Conservation (phyloP, 306 rosid species). For the Cercis canadensis region DNA sequence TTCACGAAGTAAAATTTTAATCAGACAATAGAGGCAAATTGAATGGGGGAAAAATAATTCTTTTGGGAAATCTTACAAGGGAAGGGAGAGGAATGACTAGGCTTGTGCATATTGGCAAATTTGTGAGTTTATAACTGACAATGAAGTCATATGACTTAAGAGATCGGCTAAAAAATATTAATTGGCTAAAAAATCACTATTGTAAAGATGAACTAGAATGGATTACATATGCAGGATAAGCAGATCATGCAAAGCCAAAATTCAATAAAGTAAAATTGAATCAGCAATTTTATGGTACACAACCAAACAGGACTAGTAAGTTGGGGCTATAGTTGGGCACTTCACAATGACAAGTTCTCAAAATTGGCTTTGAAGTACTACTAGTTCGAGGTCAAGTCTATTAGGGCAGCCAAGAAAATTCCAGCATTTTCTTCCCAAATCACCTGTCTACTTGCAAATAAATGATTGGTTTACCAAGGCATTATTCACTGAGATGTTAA, state of each 20-base stretch:
- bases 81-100: no score
- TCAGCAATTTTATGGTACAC: background rate
- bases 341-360: background rate
- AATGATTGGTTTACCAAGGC: no score
- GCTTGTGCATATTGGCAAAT: no score
- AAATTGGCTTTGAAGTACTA: conserved; percentile 5
- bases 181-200: background rate
- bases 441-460: no score
- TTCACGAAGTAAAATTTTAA: conserved; percentile 1
- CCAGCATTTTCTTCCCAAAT: no score
- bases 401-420: no score
- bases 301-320: conserved; percentile 3
- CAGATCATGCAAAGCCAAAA: conserved; percentile 4
- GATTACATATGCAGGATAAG: conserved; percentile 14
- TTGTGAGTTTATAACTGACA: no score
- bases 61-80: no score
- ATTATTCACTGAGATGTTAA: no score
- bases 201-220: conserved; percentile 13
- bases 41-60: background rate
- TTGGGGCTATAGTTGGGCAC: background rate
- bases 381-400: background rate
- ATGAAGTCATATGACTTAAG: conserved; percentile 17
- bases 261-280: background rate
- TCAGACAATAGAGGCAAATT: conserved; percentile 2
- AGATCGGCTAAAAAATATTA: conserved; percentile 15